phyloP scores from a whole-genome alignment of 331 rosid species.

The Quercus phellos region DNA sequence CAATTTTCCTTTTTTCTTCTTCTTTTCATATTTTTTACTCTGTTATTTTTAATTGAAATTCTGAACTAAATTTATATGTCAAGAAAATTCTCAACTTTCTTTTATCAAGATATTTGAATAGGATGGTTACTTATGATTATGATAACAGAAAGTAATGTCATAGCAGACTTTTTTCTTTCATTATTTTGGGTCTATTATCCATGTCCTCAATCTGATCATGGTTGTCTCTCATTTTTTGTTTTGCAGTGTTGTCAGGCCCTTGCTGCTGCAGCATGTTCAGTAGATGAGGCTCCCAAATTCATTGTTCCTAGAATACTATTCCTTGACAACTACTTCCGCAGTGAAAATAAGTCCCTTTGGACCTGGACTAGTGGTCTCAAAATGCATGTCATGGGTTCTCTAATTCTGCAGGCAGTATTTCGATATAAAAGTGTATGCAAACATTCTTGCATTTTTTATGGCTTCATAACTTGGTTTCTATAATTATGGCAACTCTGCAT shows the following conservation, averaged over 20 bases:
- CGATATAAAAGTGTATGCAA: constrained; percentile 65
- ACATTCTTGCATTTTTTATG: constrained; percentile 9
- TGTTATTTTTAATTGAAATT: not conserved
- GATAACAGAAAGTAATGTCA: not conserved
- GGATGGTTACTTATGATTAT: not conserved
- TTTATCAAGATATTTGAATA: not conserved
- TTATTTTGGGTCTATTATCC: constrained; percentile 10
- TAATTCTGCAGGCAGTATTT: constrained; percentile 79
- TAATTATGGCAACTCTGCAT: not conserved
- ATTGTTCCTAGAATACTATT: constrained; percentile 78
- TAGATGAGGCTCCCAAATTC: constrained; percentile 49
- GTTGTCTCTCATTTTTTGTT: constrained; percentile 14
- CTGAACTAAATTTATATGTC: not conserved
- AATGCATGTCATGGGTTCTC: constrained; percentile 73
- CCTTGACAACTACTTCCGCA: constrained; percentile 67
- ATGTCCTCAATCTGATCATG: constrained; percentile 10
- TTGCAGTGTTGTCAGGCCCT: constrained; percentile 79
- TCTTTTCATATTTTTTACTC: not conserved
- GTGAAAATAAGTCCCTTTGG: constrained; percentile 69
- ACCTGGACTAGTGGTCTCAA: constrained; percentile 55
- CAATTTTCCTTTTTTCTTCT: constrained; percentile 8
- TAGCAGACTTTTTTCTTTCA: constrained; percentile 15
- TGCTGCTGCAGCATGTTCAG: constrained; percentile 53
- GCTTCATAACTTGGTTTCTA: not conserved
- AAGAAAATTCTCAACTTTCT: not conserved